phyloP scores from a whole-genome alignment of 2,329 filamentous ascomycete genomes.

The Thelonectria blattea region DNA sequence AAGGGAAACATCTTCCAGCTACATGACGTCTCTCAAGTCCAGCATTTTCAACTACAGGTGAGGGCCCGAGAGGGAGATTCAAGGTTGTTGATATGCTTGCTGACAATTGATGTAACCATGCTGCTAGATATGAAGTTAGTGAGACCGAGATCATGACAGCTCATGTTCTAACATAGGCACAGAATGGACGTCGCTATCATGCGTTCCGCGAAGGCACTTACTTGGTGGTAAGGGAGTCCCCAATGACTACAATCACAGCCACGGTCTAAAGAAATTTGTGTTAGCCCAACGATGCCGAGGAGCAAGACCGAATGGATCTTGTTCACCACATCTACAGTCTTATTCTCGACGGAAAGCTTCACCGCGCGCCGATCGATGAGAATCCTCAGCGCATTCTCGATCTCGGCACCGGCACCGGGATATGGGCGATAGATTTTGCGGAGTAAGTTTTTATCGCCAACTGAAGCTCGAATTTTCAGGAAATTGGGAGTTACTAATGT shows the following conservation, averaged over 20 bases:
- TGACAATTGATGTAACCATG: not conserved
- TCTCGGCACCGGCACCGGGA: conserved; percentile 17
- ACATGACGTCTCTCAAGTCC: not conserved
- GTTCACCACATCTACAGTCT: conserved; percentile 18
- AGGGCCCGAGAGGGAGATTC: not conserved
- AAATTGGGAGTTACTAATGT: not conserved
- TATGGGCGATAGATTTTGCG: conserved; percentile 18
- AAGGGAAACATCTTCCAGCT: not conserved
- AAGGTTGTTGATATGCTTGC: not conserved
- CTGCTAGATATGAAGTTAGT: not conserved
- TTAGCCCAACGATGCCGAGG: conserved; percentile 19
- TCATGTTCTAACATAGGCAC: not conserved
- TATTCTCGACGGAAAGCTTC: conserved; percentile 2
- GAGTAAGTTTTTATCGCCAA: conserved; percentile 2
- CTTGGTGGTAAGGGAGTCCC: conserved; percentile 2
- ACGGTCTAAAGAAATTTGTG: not conserved
- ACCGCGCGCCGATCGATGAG: conserved; percentile 11
- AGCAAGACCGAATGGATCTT: conserved; percentile 22
- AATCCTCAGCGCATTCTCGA: conserved; percentile 17
- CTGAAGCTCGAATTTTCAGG: not conserved
- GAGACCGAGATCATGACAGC: not conserved
- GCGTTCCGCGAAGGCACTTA: conserved; percentile 19
- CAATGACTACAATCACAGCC: too few relatives aligned
- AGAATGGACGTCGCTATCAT: conserved; percentile 20
- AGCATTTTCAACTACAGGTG: not conserved